Percentiles rank a stretch among this genome's conserved stretches.
phyloP scores from a whole-genome alignment of 2,329 filamentous ascomycete genomes.

The Clarireedia paspali region DNA sequence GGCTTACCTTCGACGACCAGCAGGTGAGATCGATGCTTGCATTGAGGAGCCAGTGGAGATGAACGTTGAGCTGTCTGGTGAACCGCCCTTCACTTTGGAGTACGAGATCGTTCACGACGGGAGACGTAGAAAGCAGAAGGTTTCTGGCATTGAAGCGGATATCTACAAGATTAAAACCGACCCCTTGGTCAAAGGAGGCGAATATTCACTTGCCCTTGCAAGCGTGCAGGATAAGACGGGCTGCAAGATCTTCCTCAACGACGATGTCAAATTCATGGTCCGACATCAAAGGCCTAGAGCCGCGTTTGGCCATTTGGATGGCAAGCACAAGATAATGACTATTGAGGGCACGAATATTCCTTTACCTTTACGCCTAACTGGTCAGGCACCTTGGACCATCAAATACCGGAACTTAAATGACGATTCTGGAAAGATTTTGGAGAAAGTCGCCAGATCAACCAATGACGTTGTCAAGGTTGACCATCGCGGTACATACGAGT shows the following conservation, averaged over 20 bases:
- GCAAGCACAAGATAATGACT: slow-evolving; percentile 64
- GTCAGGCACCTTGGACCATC: slow-evolving; percentile 77
- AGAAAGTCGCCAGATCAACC: slow-evolving; percentile 38
- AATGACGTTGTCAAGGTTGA: slow-evolving; percentile 65
- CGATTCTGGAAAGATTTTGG: slow-evolving; percentile 36
- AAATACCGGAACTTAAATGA: slow-evolving; percentile 63
- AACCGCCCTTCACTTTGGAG: slow-evolving; percentile 80
- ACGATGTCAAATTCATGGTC: slow-evolving; percentile 78
- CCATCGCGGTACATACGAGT: slow-evolving; percentile 68
- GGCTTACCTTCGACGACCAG: slow-evolving; percentile 56
- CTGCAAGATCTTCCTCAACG: slow-evolving; percentile 79
- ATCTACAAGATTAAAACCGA: slow-evolving; percentile 68
- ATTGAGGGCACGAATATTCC: slow-evolving; percentile 68
- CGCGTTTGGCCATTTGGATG: slow-evolving; percentile 78
- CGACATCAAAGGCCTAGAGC: slow-evolving; percentile 81
- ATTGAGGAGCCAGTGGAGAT: slow-evolving; percentile 74
- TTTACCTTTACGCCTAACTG: slow-evolving; percentile 77
- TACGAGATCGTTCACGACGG: slow-evolving; percentile 91
- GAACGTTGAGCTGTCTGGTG: slow-evolving; percentile 68
- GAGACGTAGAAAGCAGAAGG: slow-evolving; percentile 64
- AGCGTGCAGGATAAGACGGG: slow-evolving; percentile 80
- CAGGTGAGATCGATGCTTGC: slow-evolving; percentile 58
- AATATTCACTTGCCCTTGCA: slow-evolving; percentile 80
- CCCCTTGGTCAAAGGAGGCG: slow-evolving; percentile 69
- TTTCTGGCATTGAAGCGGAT: slow-evolving; percentile 54